A percentile compares a stretch with the other conserved stretches of the same genome.
phyloP scores from a whole-genome alignment of 2,329 filamentous ascomycete genomes.

The Cladosporium phlei region DNA sequence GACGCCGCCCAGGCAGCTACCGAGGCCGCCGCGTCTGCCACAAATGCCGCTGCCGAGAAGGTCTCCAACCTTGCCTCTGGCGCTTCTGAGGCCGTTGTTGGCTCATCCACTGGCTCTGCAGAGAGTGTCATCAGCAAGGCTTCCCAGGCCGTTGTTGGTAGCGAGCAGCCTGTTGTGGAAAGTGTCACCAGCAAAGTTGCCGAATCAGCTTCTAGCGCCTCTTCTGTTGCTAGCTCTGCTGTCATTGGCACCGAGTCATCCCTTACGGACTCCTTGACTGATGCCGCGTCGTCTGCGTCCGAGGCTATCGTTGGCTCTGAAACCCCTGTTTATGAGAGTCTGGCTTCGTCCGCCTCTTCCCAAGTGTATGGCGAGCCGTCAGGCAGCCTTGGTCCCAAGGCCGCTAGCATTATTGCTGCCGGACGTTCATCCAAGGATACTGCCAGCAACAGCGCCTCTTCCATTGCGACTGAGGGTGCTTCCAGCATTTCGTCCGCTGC shows the following conservation, averaged over 20 bases:
- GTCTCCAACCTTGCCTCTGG: constrained; percentile 26
- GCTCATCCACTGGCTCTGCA: constrained; percentile 38
- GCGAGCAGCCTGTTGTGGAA: constrained; percentile 15
- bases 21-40: constrained; percentile 35
- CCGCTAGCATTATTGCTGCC: constrained; percentile 33
- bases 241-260: constrained; percentile 14
- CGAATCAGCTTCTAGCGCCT: constrained; percentile 16
- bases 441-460: constrained; percentile 18
- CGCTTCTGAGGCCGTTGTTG: constrained; percentile 25
- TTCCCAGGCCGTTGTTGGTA: constrained; percentile 32
- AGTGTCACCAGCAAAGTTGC: constrained; percentile 16
- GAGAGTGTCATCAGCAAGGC: constrained; percentile 51
- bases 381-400: constrained; percentile 21
- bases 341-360: constrained; percentile 18
- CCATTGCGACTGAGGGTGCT: constrained; percentile 17
- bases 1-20: constrained; percentile 29
- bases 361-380: not conserved
- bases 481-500: constrained; percentile 21
- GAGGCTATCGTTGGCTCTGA: constrained; percentile 21
- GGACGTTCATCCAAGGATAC: constrained; percentile 29
- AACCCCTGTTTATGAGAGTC: constrained; percentile 22
- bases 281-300: constrained; percentile 17
- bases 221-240: constrained; percentile 11
- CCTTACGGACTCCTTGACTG: constrained; percentile 5
- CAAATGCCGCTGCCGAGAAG: constrained; percentile 27